Evolutionary conservation across 1,139 yeast genomes (phyloP), one percentile per base, ranked within the genome.

Genomic region (Blastobotrys capitulatus): DNA sequence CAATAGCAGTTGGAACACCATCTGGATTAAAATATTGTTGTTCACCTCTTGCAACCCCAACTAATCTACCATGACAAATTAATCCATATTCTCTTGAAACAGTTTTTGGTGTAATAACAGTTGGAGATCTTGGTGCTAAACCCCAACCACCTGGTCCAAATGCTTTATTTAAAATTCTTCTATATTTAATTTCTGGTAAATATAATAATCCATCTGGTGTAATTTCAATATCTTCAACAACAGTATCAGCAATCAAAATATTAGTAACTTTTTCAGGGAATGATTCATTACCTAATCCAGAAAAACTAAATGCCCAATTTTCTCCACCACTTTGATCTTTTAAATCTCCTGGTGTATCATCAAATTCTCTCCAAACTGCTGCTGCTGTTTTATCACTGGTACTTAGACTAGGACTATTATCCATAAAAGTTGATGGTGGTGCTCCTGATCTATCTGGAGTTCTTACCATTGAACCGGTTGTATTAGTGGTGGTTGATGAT

Each of bases 121-220:
- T 84, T 57, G 86, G 94, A 0, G 96, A 84, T 51, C 98, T 73
- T 9, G 98, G 97, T 0, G 95, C 96, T 52, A 92, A 73, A 0
- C 98, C 98, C 98, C 98, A 92, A 1, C 96, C 97, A 22, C 98
- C 98, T 2, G 98, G 97, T 1, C 98, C 98, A 72, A 92, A 90
- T 0, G 97, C 95, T 37, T 76, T 76, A 68, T 90, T 90, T 58
- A 92, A 70, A 32, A 89, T 84, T 44, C 98, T 77, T 55, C 98
- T 79, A 65, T 92, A 92, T 64, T 90, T 89, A 67, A 92, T 92
- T 67, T 92, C 98, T 0, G 98, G 98, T 46, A 92, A 72, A 61
- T 88, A 92, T 13, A 92, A 68, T 48, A 92, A 72, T 16, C 98
- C 97, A 65, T 92, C 98, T 0, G 98, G 97, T 55, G 92, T 92